Evolutionary conservation across 805 yeast genomes (phyloP).

Genomic region (Torulaspora delbrueckii): DNA sequence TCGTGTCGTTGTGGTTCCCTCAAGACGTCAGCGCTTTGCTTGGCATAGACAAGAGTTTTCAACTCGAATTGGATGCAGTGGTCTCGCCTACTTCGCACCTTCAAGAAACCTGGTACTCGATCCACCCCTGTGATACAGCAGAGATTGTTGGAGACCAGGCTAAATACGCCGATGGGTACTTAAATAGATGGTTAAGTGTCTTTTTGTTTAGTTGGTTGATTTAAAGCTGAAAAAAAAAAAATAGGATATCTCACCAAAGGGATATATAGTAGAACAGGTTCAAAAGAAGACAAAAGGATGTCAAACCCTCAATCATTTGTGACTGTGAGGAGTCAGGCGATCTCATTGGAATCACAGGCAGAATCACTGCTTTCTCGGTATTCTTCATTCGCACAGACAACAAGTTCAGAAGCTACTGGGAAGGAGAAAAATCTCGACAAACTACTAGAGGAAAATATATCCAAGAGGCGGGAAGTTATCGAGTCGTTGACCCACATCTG

Average conservation of each 20-base stretch:
- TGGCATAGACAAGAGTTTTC: constrained; percentile 6
- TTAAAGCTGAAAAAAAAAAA: not conserved
- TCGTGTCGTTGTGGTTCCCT: constrained; percentile 14
- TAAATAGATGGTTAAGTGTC: constrained; percentile 28
- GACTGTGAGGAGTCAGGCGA: constrained; percentile 62
- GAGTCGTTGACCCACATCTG: constrained; percentile 48
- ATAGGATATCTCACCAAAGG: not conserved
- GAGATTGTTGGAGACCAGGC: constrained; percentile 21
- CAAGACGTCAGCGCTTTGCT: constrained; percentile 7
- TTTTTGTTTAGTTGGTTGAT: constrained; percentile 18
- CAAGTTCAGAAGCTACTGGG: constrained; percentile 44
- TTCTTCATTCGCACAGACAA: constrained; percentile 50
- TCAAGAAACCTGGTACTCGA: constrained; percentile 22
- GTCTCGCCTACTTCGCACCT: constrained; percentile 2
- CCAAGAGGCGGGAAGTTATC: constrained; percentile 51
- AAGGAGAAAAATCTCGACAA: constrained; percentile 45
- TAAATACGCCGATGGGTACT: constrained; percentile 12
- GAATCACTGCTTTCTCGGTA: constrained; percentile 48
- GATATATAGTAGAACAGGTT: not conserved
- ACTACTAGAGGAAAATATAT: constrained; percentile 48
- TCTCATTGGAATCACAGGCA: constrained; percentile 68
- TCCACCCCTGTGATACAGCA: constrained; percentile 32
- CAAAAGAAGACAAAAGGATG: not conserved
- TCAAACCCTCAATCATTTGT: constrained; percentile 42
- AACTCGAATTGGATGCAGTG: constrained; percentile 16